Base-by-base conservation (phyloP, 1,139 yeast species). In the Arxiozyma slooffiae region DNA sequence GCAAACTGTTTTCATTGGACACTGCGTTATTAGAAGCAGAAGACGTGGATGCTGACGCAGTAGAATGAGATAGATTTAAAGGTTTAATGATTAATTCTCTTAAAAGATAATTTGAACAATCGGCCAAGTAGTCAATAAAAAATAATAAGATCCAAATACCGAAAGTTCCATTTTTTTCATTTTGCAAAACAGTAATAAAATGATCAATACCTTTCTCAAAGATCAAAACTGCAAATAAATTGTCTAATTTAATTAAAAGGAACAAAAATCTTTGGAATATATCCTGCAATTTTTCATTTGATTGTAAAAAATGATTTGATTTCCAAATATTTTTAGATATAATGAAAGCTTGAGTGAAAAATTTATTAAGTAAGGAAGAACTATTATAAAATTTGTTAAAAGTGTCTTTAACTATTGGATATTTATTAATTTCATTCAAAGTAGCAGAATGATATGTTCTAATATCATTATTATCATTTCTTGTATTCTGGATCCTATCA, bases 91-190 rank as follows among this genome's bases (percentile, higher is more conserved):
- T 52, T 17, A 63, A 54, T 50, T 58, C 61, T 41, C 55, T 57
- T 45, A 64, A 51, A 41, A 62, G 46, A 30, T 57, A 56, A 49
- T 64, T 63, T 26, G 58, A 55, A n/a, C 60, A 53, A 49, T 63
- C 63, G 24, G 68, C 67, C 38, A 57, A 26, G 52, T 61, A 65
- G 52, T 65, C 68, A 30, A 64, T 53, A 26, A 52, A 47, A 53
- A 64, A 65, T 48, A 55, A 59, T 37, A 56, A 41, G n/a, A 62
- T 46, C 69, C 69, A 65, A 14, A 60, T 22, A 4, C 68, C 68
- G 1, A 59, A 53, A 38, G 48, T 56, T 46, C 53, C 48, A 41
- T 52, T 49, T 44, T 62, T 63, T 18, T 49, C 44, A 21, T 49
- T 50, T 2, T 45, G 18, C 46, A 51, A 59, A 37, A 54, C 53